Percentiles rank a stretch among this genome's conserved stretches.
These are phyloP conservation scores for Aspergillus brasiliensis DNA, from an alignment of 2,329 filamentous ascomycete genomes.

Conservation along the genomic window DNA sequence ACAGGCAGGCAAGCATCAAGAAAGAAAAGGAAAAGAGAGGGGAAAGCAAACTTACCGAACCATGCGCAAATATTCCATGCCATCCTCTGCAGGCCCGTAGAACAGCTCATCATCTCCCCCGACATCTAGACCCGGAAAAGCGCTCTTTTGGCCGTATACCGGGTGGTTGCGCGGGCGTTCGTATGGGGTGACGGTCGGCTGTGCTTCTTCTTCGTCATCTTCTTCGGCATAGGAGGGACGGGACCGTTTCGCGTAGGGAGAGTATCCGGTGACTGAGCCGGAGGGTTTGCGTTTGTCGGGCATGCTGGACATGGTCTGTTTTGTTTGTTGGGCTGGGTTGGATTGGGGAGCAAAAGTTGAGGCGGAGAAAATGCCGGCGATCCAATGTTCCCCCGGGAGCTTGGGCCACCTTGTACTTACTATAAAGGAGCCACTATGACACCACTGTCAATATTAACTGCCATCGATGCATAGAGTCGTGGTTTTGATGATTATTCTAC, in stretches of 20 bases:
- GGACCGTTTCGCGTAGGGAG: constrained; percentile 32
- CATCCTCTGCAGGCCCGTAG: constrained; percentile 68
- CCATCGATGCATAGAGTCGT: too few relatives aligned
- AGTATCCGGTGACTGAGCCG: constrained; percentile 15
- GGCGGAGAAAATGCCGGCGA: constrained; percentile 16
- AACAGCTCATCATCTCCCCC: constrained; percentile 59
- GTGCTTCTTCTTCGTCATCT: constrained; percentile 28
- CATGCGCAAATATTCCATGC: constrained; percentile 69
- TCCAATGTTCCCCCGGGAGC: constrained; percentile 20
- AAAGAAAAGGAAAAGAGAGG: too few relatives aligned
- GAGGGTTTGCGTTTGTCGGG: constrained; percentile 37
- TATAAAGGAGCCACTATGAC: too few relatives aligned
- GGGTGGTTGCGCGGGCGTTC: constrained; percentile 57
- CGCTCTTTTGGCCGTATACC: constrained; percentile 71
- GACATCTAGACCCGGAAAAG: constrained; percentile 64
- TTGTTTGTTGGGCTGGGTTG: background rate
- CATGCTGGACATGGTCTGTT: constrained; percentile 25
- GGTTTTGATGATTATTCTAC: too few relatives aligned
- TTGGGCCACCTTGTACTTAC: constrained; percentile 23
- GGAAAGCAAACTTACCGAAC: constrained; percentile 65
- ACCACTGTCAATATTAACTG: too few relatives aligned
- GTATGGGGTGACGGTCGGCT: constrained; percentile 20
- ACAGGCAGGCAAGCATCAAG: constrained; percentile 23
- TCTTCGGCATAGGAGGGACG: constrained; percentile 34
- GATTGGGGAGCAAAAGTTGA: background rate